Evolutionary conservation across 176 grass and related monocot genomes (phyloP).

Genomic region (Carex pumila): DNA sequence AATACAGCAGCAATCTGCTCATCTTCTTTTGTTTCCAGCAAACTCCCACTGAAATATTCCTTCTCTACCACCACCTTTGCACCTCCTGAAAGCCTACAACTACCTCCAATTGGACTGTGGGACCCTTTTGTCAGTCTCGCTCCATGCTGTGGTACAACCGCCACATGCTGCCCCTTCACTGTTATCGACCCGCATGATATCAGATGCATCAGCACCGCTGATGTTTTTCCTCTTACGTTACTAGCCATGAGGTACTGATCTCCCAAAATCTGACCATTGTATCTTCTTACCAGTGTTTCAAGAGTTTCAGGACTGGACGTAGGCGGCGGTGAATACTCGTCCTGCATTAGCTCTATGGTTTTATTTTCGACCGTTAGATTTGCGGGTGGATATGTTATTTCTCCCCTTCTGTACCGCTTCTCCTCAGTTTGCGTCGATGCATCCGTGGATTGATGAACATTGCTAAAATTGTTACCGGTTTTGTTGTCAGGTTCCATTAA

Average conservation of each 20-base stretch:
- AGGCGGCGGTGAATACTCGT: conserved; percentile 61
- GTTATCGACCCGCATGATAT: conserved; percentile 78
- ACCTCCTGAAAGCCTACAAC: not conserved
- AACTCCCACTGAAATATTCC: conserved; percentile 76
- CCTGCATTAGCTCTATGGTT: conserved; percentile 35
- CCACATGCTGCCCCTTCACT: conserved; percentile 31
- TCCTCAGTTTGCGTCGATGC: conserved; percentile 88
- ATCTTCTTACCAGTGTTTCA: conserved; percentile 52
- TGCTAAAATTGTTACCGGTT: not conserved
- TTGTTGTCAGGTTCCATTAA: not conserved
- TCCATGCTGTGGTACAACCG: conserved; percentile 26
- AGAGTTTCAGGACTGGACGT: conserved; percentile 72
- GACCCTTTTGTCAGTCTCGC: conserved; percentile 20
- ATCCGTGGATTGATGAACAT: conserved; percentile 28
- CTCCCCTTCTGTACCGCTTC: not conserved
- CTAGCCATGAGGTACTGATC: conserved; percentile 1
- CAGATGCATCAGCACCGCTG: conserved; percentile 76
- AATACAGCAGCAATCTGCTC: conserved; percentile 32
- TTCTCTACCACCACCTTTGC: conserved; percentile 48
- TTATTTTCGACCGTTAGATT: not conserved
- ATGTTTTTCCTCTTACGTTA: conserved; percentile 38
- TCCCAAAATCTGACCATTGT: conserved; percentile 28
- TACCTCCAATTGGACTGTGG: conserved; percentile 1
- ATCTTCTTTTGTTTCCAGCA: conserved; percentile 45
- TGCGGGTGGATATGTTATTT: not conserved